Evolutionary conservation across 495 filamentous ascomycete species (phyloP), one percentile per base, ranked within the genome.

Genomic region (Podospora bellae-mahoneyi): DNA sequence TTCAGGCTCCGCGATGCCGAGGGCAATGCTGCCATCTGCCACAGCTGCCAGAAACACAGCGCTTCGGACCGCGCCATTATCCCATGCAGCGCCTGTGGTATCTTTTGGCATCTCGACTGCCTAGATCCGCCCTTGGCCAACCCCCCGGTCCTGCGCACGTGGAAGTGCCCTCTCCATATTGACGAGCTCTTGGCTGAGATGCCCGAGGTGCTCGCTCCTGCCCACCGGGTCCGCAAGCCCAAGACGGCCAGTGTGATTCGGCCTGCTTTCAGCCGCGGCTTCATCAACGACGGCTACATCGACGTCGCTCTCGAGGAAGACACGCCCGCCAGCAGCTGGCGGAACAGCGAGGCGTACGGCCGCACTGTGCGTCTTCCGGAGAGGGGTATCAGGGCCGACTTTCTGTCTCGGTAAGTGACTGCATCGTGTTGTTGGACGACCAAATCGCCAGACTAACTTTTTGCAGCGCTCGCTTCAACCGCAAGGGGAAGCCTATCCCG

Each of bases 21-120:
- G 67, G 89, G 89, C 69, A 87, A 90, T 54, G 69, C 84, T 1
- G 86, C 93, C 62, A 79, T 93, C 53, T 97, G 94, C 74, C 85
- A 86, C 73, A 73, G 75, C 23, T 97, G 94, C 77, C 82, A 88
- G 59, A 83, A 82, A 68, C 84, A 86, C 23, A 82, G 86, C 32
- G 72, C 83, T 16, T 83, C 84, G 64, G 80, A 79, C 71, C 78
- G 72, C 79, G 86, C 87, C 67, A 92, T 94, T 57, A 87, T 96
- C 66, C 85, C 88, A 5, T 97, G 93, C 79, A 92, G 92, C 72
- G 89, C 88, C 70, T 99, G 95, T 76, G 84, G 85, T 2, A 81
- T 90, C 26, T 84, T 85, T 44, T 99, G 93, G 88, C 95, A 99
- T 79, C 80, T 97, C 18, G 94, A 98, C 79, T 99, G 95, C 78